These are phyloP conservation scores for Komagataella pseudopastoris DNA, from an alignment of 805 yeast genomes.

Conservation along the genomic window DNA sequence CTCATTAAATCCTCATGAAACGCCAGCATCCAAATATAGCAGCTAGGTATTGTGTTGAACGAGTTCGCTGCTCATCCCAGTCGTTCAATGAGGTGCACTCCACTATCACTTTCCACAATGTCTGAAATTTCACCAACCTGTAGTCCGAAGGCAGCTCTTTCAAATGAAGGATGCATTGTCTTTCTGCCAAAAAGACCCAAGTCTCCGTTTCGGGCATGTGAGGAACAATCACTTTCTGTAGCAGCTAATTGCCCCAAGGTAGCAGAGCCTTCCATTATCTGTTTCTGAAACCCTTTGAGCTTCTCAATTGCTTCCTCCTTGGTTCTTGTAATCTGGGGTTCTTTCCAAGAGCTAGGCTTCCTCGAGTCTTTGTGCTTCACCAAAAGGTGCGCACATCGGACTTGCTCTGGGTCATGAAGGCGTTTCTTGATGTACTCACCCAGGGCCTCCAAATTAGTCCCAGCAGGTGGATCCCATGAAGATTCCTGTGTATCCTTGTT, in stretches of 20 bases:
- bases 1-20: not conserved
- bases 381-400: constrained; percentile 71
- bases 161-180: constrained; percentile 93
- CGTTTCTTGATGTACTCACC: constrained; percentile 36
- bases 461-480: constrained; percentile 85
- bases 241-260: constrained; percentile 61
- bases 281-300: constrained; percentile 40
- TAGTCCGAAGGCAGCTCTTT: constrained; percentile 70
- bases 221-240: constrained; percentile 80
- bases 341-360: constrained; percentile 86
- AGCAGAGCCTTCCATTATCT: constrained; percentile 49
- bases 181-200: constrained; percentile 81
- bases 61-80: constrained; percentile 35
- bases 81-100: constrained; percentile 80
- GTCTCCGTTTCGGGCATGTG: constrained; percentile 83
- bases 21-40: not conserved
- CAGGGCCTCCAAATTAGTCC: constrained; percentile 52
- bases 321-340: constrained; percentile 54
- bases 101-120: constrained; percentile 81
- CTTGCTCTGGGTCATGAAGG: constrained; percentile 43
- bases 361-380: constrained; percentile 76
- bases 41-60: not conserved
- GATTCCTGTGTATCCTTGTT: constrained; percentile 61
- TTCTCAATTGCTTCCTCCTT: constrained; percentile 75
- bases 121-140: constrained; percentile 76